Percentiles rank a stretch among this genome's conserved stretches.
Conservation (phyloP, 2,329 filamentous ascomycete species). For the Juglanconis sp. region DNA sequence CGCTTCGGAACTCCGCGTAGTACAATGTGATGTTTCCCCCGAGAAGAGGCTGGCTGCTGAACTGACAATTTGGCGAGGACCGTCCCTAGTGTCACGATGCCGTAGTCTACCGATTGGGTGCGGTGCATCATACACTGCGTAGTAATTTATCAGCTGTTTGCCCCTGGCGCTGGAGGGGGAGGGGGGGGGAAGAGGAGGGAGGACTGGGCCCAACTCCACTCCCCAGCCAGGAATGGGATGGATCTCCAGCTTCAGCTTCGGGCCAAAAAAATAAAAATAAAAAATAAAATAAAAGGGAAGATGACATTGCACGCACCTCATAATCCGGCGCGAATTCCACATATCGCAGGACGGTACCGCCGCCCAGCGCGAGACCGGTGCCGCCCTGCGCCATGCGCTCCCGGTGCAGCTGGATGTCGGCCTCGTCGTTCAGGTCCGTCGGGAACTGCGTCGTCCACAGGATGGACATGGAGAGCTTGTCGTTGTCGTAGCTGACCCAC, state of each 20-base stretch:
- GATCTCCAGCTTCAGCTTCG: background rate
- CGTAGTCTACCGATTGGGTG: slow-evolving; percentile 47
- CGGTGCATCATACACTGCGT: slow-evolving; percentile 39
- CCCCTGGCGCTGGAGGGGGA: too few species aligned
- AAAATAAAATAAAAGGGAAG: background rate
- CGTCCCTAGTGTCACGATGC: slow-evolving; percentile 40
- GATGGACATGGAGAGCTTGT: slow-evolving; percentile 15
- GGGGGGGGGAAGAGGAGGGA: background rate
- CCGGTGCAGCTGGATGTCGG: slow-evolving; percentile 45
- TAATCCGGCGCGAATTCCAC: slow-evolving; percentile 45
- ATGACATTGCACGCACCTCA: slow-evolving; percentile 3
- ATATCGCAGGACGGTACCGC: slow-evolving; percentile 40
- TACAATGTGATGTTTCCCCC: too few species aligned
- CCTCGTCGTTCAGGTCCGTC: slow-evolving; percentile 26
- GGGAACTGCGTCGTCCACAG: slow-evolving; percentile 18
- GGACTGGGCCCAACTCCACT: background rate
- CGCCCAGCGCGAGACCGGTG: slow-evolving; percentile 45
- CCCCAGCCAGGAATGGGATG: background rate
- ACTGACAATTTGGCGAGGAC: background rate
- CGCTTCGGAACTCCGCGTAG: background rate
- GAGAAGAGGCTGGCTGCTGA: too few species aligned
- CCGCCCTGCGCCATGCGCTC: slow-evolving; percentile 36
- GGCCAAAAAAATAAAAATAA: too few species aligned
- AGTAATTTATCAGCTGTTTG: background rate
- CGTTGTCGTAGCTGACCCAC: slow-evolving; percentile 18